phyloP scores from a whole-genome alignment of 2,329 filamentous ascomycete species.

The Fusarium pseudocircinatum region DNA sequence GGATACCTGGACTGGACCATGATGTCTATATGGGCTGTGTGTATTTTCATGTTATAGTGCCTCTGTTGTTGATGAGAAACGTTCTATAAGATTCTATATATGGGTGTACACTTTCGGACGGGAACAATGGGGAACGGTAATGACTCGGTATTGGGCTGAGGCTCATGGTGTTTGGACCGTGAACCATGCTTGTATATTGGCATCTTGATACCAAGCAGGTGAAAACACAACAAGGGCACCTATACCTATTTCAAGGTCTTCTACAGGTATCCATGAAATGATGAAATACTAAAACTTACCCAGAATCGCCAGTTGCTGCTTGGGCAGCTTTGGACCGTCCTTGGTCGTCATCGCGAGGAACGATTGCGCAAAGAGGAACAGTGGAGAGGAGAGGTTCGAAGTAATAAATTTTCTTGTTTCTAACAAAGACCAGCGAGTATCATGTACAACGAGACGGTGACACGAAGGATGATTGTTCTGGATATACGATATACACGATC shows the following conservation, averaged over 20 bases:
- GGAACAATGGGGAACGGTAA: neutral
- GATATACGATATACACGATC: neutral
- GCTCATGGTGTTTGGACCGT: neutral
- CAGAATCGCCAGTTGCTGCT: constrained; percentile 80
- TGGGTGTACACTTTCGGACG: neutral
- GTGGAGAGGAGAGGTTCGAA: constrained; percentile 2
- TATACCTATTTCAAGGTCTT: neutral
- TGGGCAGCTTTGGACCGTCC: constrained; percentile 71
- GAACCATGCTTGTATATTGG: neutral
- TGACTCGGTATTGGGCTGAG: neutral
- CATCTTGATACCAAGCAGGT: neutral
- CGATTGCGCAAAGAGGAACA: constrained; percentile 8
- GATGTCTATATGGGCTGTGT: neutral
- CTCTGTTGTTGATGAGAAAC: constrained; percentile 37
- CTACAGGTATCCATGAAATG: neutral
- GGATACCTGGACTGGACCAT: constrained; percentile 31
- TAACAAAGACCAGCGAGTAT: neutral
- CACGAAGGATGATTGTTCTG: neutral
- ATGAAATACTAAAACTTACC: constrained; percentile 62
- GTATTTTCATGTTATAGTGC: constrained; percentile 1
- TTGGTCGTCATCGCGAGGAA: constrained; percentile 38
- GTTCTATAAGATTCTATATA: neutral
- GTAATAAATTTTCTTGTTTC: constrained; percentile 12
- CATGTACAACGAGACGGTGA: neutral
- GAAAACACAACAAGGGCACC: neutral